phyloP scores from a whole-genome alignment of 192 early-diverging fungal genomes.

The Funneliformis mosseae region DNA sequence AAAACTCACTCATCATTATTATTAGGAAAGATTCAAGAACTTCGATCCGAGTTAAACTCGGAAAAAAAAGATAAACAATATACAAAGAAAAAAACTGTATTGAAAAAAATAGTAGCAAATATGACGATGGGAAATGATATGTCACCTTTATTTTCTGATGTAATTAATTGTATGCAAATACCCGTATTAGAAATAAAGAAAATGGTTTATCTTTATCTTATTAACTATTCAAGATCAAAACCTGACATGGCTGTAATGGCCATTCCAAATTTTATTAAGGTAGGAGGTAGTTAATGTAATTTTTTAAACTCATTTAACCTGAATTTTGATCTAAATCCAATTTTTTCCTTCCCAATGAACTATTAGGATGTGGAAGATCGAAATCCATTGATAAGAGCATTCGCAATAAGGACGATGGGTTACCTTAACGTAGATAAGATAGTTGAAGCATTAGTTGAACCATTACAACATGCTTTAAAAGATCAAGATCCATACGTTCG shows the following conservation, averaged over 20 bases:
- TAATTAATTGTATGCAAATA: conserved; percentile 89
- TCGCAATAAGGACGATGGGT: conserved; percentile 97
- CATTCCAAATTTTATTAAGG: conserved; percentile 84
- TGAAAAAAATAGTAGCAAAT: conserved; percentile 97
- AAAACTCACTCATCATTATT: not conserved
- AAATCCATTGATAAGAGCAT: conserved; percentile 92
- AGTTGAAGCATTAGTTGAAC: conserved; percentile 80
- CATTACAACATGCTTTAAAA: conserved; percentile 75
- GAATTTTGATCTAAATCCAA: not conserved
- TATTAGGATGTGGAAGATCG: conserved; percentile 84
- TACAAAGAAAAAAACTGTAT: conserved; percentile 79
- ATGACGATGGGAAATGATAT: conserved; percentile 99
- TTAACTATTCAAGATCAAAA: conserved; percentile 92
- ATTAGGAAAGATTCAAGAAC: conserved; percentile 88
- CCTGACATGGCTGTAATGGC: conserved; percentile 94
- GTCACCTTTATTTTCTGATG: conserved; percentile 90
- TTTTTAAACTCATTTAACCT: not conserved
- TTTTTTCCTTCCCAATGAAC: conserved; percentile 10
- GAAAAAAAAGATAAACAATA: conserved; percentile 84
- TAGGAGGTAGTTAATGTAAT: conserved; percentile 36
- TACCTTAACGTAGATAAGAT: conserved; percentile 95
- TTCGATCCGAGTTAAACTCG: conserved; percentile 81
- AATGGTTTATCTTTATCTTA: conserved; percentile 95
- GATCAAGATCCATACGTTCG: conserved; percentile 96
- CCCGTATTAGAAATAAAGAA: conserved; percentile 85